Base-by-base conservation (phyloP, 306 rosid species). In the Pyrus pyrifolia region DNA sequence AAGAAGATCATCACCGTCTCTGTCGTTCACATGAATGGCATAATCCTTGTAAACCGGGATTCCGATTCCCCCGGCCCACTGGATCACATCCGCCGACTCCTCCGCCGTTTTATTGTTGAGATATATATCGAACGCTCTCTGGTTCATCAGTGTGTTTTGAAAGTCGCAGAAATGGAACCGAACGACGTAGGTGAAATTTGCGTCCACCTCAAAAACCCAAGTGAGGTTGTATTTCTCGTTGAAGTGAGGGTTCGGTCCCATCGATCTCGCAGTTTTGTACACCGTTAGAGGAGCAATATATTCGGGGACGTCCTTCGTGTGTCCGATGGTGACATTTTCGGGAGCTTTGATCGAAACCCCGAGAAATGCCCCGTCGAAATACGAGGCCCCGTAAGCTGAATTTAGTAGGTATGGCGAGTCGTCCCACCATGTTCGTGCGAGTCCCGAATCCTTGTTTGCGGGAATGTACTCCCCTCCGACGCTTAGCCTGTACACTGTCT, bases 141-240 rank as follows among this genome's bases (percentile, higher is more conserved):
- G 79, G 31, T 86, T 86, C 11, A 49, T 29, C 77, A 58, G 70
- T 25, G 67, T 72, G 11, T 55, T 21, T 12, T 76, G 55, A n/a
- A 86, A 59, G 61, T 86, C 90, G 67, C 90, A 86, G 80, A 86
- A 86, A 77, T 86, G 90, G 53, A 83, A 67, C 78, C 90, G 81
- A n/a, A 86, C 84, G 29, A 83, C 30, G 33, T 86, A 86, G 0
- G 84, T 83, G 71, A 86, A 86, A 44, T 81, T 81, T 4, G 83
- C 68, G 63, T 81, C 87, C 52, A 86, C 84, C 66, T 22, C 69
- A 72, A 86, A 81, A 12, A 63, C 72, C 89, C 89, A 86, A 49
- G 82, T 81, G 33, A 86, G 82, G 65, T 81, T 86, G 25, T 40
- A 60, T 7, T 81, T 78, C 76, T 14, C 67, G 42, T 83, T 81